These are phyloP conservation scores for Jamesozyma jinghongensis DNA, from an alignment of 805 yeast genomes.

Conservation along the genomic window DNA sequence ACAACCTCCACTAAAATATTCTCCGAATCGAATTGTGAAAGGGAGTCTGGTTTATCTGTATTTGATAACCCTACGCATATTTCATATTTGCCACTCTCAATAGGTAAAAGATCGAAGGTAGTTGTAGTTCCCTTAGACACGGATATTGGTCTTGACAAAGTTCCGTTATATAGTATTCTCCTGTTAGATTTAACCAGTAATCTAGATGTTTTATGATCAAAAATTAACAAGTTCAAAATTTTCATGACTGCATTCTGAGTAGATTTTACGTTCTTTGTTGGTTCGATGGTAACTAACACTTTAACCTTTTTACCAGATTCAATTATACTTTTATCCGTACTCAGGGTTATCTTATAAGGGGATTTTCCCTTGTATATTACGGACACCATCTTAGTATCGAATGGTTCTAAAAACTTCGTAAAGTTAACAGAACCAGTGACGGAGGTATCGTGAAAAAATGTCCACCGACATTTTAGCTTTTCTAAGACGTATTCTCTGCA, in stretches of 20 bases:
- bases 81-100: conserved; percentile 74
- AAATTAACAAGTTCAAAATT: conserved; percentile 12
- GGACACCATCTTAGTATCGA: conserved; percentile 19
- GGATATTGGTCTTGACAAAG: conserved; percentile 39
- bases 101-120: conserved; percentile 43
- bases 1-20: conserved; percentile 2
- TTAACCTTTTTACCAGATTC: conserved; percentile 11
- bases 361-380: conserved; percentile 17
- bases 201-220: conserved; percentile 19
- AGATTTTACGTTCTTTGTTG: background rate
- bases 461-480: conserved; percentile 61
- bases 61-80: conserved; percentile 43
- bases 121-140: conserved; percentile 37
- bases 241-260: background rate
- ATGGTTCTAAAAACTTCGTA: conserved; percentile 20
- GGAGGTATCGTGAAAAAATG: conserved; percentile 8
- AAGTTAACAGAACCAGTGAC: conserved; percentile 19
- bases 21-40: conserved; percentile 10
- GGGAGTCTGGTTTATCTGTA: conserved; percentile 2
- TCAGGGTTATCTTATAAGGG: conserved; percentile 12
- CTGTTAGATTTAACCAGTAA: conserved; percentile 35
- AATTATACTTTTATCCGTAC: conserved; percentile 6
- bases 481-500: conserved; percentile 56
- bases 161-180: conserved; percentile 62
- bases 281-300: conserved; percentile 9